A percentile compares a stretch with the other conserved stretches of the same genome.
These are phyloP conservation scores for Backusella sp. DNA, from an alignment of 192 early-diverging fungal genomes.

Conservation along the genomic window DNA sequence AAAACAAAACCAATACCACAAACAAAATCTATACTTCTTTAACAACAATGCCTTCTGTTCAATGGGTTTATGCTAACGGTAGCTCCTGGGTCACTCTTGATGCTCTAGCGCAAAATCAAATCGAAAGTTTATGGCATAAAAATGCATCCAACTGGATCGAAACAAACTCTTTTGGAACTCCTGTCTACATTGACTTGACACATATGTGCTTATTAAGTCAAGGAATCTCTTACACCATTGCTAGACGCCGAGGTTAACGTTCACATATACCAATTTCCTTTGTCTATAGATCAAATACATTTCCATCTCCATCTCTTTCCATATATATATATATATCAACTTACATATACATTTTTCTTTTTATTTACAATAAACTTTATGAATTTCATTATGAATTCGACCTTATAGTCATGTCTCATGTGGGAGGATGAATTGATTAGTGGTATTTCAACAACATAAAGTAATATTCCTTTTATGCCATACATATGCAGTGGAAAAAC, in stretches of 20 bases:
- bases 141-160: constrained; percentile 4
- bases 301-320: background rate
- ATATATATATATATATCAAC: no score
- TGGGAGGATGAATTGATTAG: no score
- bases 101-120: background rate
- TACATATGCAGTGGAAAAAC: no score
- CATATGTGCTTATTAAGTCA: constrained; percentile 2
- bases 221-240: background rate
- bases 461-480: no score
- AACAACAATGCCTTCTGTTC: background rate
- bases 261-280: background rate
- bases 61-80: constrained; percentile 13
- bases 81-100: background rate
- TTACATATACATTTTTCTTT: no score
- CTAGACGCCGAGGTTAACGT: background rate
- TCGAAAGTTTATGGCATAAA: background rate
- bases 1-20: no score
- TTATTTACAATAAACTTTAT: no score
- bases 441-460: no score
- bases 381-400: no score
- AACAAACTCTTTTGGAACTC: background rate
- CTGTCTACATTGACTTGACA: background rate
- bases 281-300: background rate
- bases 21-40: background rate
- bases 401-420: no score